A percentile compares a stretch with the other conserved stretches of the same genome.
These are phyloP conservation scores for Aspergillus uvarum DNA, from an alignment of 2,329 filamentous ascomycete genomes.

Conservation along the genomic window DNA sequence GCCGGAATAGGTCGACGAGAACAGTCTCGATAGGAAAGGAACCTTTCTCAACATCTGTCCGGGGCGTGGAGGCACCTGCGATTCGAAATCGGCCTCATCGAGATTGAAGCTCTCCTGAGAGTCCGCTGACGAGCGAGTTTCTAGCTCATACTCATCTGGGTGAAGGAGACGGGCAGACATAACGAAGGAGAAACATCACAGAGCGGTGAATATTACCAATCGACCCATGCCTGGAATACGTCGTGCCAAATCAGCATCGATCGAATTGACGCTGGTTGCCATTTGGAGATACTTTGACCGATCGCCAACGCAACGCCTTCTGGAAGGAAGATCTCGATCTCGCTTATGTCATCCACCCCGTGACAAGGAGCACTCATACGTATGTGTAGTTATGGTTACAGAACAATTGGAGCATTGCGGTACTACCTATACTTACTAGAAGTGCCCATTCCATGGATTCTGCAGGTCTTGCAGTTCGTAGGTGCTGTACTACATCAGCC, in stretches of 20 bases:
- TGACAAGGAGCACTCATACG: too few species aligned
- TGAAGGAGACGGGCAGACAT: conserved; percentile 42
- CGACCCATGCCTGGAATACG: conserved; percentile 18
- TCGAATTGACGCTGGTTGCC: neutral
- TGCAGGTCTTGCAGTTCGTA: neutral
- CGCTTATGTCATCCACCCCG: conserved; percentile 1
- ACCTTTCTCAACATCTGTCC: conserved; percentile 23
- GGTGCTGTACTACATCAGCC: neutral
- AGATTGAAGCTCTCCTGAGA: conserved; percentile 43
- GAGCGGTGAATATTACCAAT: conserved; percentile 10
- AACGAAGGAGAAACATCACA: conserved; percentile 16
- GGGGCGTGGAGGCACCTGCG: conserved; percentile 32
- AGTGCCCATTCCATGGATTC: neutral
- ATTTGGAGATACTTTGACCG: neutral
- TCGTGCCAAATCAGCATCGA: conserved; percentile 1
- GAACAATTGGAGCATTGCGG: too few species aligned
- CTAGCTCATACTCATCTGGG: conserved; percentile 45
- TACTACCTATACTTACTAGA: neutral
- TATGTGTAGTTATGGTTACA: too few species aligned
- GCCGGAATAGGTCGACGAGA: conserved; percentile 28
- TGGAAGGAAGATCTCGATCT: neutral
- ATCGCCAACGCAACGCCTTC: neutral
- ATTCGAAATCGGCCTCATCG: conserved; percentile 44
- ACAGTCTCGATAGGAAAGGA: conserved; percentile 31
- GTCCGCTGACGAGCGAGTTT: conserved; percentile 40